These are phyloP conservation scores for Paramecium primaurelia DNA, from an alignment of 73 alveolate genomes.

Conservation along the genomic window DNA sequence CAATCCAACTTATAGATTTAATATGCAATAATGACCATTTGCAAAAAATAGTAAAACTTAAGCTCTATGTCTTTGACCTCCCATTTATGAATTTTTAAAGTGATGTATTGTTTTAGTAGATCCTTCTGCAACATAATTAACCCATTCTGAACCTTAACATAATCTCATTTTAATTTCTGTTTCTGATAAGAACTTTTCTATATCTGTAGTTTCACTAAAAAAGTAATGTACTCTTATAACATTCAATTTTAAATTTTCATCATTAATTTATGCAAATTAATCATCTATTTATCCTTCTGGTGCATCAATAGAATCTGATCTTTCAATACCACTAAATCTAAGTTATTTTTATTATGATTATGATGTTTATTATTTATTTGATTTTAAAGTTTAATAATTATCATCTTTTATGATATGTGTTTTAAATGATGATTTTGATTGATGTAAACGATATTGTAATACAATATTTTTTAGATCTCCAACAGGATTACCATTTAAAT, in stretches of 20 bases:
- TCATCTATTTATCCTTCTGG: background rate
- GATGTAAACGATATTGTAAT: constrained; percentile 40
- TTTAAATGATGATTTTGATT: constrained; percentile 50
- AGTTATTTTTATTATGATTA: constrained; percentile 4
- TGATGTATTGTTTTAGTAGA: constrained; percentile 53
- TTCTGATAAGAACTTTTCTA: constrained; percentile 62
- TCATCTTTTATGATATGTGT: constrained; percentile 37
- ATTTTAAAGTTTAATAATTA: background rate
- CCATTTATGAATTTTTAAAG: constrained; percentile 50
- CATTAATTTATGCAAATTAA: background rate
- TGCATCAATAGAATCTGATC: background rate
- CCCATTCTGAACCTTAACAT: constrained; percentile 80
- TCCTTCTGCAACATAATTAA: constrained; percentile 61
- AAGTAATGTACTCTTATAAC: constrained; percentile 76
- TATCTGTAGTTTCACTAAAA: constrained; percentile 69
- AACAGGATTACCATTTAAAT: constrained; percentile 25
- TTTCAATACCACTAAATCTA: constrained; percentile 24
- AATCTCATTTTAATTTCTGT: constrained; percentile 79
- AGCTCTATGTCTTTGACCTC: constrained; percentile 56
- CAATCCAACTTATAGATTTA: constrained; percentile 58
- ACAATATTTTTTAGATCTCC: constrained; percentile 21
- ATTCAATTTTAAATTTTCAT: constrained; percentile 44
- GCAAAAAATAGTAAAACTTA: constrained; percentile 55
- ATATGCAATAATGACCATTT: constrained; percentile 52
- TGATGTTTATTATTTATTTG: background rate